Conservation (phyloP, 371 early-diverging fungal species). For the Mucor irregularis region DNA sequence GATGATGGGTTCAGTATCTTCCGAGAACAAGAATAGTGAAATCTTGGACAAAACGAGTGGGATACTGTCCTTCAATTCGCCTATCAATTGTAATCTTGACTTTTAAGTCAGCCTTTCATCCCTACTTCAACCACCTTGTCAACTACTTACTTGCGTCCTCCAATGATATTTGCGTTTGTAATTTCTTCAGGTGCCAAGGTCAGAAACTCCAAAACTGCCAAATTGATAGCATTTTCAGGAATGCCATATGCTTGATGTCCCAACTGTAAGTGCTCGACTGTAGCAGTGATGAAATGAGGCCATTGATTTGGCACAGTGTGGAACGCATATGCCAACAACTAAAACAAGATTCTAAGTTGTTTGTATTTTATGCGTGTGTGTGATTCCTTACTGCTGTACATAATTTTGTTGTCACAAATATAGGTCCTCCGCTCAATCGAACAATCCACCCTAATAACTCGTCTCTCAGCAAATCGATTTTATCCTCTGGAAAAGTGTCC, state of each 20-base stretch:
- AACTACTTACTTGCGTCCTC: constrained; percentile 45
- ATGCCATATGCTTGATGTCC: constrained; percentile 37
- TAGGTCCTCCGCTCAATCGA: constrained; percentile 59
- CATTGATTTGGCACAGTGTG: constrained; percentile 64
- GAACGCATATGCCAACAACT: constrained; percentile 71
- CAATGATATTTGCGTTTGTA: constrained; percentile 56
- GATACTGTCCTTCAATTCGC: constrained; percentile 49
- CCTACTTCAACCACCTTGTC: background rate
- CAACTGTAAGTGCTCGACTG: constrained; percentile 49
- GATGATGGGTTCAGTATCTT: constrained; percentile 8
- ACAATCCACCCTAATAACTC: constrained; percentile 66
- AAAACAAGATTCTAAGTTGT: background rate
- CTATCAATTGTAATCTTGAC: constrained; percentile 41
- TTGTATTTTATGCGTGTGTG: background rate
- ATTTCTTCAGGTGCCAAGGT: constrained; percentile 82
- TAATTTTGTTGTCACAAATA: constrained; percentile 72
- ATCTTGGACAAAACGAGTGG: constrained; percentile 51
- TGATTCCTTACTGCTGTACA: constrained; percentile 63
- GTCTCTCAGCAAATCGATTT: constrained; percentile 59
- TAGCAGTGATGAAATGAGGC: constrained; percentile 59
- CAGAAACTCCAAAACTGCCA: constrained; percentile 68
- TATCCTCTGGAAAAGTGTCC: constrained; percentile 64
- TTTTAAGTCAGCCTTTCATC: no score
- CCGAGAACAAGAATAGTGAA: constrained; percentile 13
- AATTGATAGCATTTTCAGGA: constrained; percentile 33